These are phyloP conservation scores for Vinca major DNA, from an alignment of 305 asterid genomes.

Conservation along the genomic window DNA sequence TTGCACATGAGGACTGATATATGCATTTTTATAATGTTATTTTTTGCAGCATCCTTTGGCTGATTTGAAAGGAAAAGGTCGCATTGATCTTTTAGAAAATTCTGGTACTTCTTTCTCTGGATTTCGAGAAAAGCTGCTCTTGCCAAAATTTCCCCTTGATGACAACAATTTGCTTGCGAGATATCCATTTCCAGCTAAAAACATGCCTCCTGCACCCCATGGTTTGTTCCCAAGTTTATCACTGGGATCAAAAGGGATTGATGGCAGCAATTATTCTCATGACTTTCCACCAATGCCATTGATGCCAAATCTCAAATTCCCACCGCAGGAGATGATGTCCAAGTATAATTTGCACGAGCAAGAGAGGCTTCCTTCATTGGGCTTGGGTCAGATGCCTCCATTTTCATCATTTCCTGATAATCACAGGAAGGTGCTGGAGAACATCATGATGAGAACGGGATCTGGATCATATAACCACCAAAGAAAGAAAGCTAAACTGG, in stretches of 20 bases:
- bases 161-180: conserved; percentile 50
- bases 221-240: conserved; percentile 64
- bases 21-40: conserved; percentile 7
- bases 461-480: conserved; percentile 43
- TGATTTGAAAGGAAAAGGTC: conserved; percentile 47
- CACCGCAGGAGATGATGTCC: conserved; percentile 35
- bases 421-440: conserved; percentile 74
- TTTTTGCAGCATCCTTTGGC: conserved; percentile 50
- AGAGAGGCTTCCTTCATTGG: conserved; percentile 48
- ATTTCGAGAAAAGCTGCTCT: conserved; percentile 55
- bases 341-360: conserved; percentile 48
- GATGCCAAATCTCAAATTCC: conserved; percentile 63
- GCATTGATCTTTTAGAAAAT: conserved; percentile 29
- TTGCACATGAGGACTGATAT: background rate
- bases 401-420: conserved; percentile 74
- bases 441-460: conserved; percentile 67
- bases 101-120: conserved; percentile 40
- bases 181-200: conserved; percentile 46
- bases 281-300: conserved; percentile 51
- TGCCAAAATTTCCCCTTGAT: conserved; percentile 68
- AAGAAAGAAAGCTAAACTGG: conserved; percentile 41
- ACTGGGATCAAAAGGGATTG: conserved; percentile 58
- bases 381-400: conserved; percentile 48
- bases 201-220: conserved; percentile 35
- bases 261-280: conserved; percentile 29